Base-by-base conservation (phyloP, 768 basidiomycete genomes). In the Termitomyces sp. region DNA sequence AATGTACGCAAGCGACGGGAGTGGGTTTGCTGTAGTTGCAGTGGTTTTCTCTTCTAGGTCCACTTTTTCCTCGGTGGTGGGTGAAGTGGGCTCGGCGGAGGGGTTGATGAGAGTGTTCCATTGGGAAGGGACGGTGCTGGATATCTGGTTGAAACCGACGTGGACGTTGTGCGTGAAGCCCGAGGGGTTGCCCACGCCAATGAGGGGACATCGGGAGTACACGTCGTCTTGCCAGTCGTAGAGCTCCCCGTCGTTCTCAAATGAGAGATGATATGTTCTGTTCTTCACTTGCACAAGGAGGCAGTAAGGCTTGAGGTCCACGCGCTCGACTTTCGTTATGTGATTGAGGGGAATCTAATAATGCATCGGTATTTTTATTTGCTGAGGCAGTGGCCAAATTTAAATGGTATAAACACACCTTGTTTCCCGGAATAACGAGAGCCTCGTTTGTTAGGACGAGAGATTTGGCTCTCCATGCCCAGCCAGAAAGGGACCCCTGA, bases 181-280 rank as follows among this genome's bases (percentile, higher is more conserved):
- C 45, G 71, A 74, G 18, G 76, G 76, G 14, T 62, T 67, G 37
- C 73, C 72, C 26, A 69, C 69, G 32, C 67, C 69, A 4, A 76
- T 74, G 12, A 72, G 66, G 7, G 75, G 74, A 44, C 71, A 74
- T 5, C 76, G 72, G 44, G 68, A 68, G 61, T 77, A 78, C 30
- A 79, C 72, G 58, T 78, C 78, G 57, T 79, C 78, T 52, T 76
- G 76, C 77, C 78, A 79, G 59, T 77, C 76, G 60, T 79, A 78
- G 10, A 79, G 69, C 56, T 76, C 76, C 20, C 66, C 64, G 56
- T 78, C 77, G 22, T 67, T 70, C 36, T 72, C 65, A 48, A 78
- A 77, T 0, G 76, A 71, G 26, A 78, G 64, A 47, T 73, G 69
- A 56, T 70, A 76, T 20, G 65, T 64, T 55, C 67, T 69, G 24